Percentiles rank a stretch among this genome's conserved stretches.
These are phyloP conservation scores for Cyberlindnera mississippiensis DNA, from an alignment of 805 yeast species.

Conservation along the genomic window DNA sequence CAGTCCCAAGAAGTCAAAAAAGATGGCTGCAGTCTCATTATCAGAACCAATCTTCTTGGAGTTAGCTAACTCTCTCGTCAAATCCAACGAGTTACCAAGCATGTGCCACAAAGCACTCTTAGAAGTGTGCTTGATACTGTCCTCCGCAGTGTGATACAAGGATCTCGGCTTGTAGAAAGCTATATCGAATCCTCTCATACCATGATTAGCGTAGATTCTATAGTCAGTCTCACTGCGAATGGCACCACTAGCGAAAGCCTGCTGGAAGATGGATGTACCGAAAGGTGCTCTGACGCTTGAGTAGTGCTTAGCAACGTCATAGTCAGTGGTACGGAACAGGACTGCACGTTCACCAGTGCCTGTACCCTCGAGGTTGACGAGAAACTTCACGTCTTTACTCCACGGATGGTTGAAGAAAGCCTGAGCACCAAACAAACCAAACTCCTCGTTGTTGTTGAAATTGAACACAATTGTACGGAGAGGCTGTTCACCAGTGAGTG, in stretches of 20 bases:
- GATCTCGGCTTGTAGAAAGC: slow-evolving; percentile 87
- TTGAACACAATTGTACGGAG: slow-evolving; percentile 72
- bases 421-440: slow-evolving; percentile 79
- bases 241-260: slow-evolving; percentile 72
- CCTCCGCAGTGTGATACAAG: slow-evolving; percentile 75
- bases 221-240: slow-evolving; percentile 85
- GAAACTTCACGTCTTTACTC: slow-evolving; percentile 55
- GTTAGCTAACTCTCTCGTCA: slow-evolving; percentile 43
- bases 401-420: slow-evolving; percentile 72
- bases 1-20: slow-evolving; percentile 59
- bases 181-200: slow-evolving; percentile 81
- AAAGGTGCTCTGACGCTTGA: slow-evolving; percentile 60
- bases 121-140: slow-evolving; percentile 59
- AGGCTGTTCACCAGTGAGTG: slow-evolving; percentile 45
- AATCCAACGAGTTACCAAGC: slow-evolving; percentile 67
- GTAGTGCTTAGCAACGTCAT: slow-evolving; percentile 58
- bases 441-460: slow-evolving; percentile 87
- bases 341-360: slow-evolving; percentile 81
- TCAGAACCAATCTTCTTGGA: slow-evolving; percentile 33
- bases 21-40: slow-evolving; percentile 46
- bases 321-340: slow-evolving; percentile 79
- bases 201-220: slow-evolving; percentile 60
- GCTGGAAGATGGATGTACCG: slow-evolving; percentile 77
- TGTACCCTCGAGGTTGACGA: slow-evolving; percentile 86
- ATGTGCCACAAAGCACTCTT: slow-evolving; percentile 79